These are phyloP conservation scores for Yamadazyma sp. DNA, from an alignment of 1,139 yeast genomes.

Conservation along the genomic window DNA sequence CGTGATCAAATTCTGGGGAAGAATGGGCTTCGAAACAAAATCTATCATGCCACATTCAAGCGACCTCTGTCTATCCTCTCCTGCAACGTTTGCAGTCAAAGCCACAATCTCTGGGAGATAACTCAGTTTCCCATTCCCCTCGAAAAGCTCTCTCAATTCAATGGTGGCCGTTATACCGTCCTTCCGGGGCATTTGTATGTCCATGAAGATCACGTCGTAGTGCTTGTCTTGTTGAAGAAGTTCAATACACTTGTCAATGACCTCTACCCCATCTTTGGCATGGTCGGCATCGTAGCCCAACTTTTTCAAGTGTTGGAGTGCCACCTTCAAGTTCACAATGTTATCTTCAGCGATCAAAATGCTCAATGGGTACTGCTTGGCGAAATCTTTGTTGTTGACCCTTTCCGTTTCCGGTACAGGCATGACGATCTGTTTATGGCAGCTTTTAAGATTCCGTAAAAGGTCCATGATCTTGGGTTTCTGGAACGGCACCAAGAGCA, in stretches of 20 bases:
- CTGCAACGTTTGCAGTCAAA: conserved; percentile 58
- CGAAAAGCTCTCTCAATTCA: conserved; percentile 28
- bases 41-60: conserved; percentile 56
- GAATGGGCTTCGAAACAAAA: conserved; percentile 54
- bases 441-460: conserved; percentile 38
- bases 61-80: conserved; percentile 52
- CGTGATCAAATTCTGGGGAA: conserved; percentile 45
- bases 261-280: conserved; percentile 57
- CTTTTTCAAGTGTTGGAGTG: conserved; percentile 50
- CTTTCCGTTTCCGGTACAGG: conserved; percentile 11
- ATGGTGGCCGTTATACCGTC: conserved; percentile 52
- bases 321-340: conserved; percentile 50
- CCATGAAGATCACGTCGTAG: conserved; percentile 55
- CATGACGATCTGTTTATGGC: not conserved
- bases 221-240: conserved; percentile 28
- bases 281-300: conserved; percentile 56
- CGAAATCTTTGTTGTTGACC: conserved; percentile 11
- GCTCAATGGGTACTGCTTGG: conserved; percentile 39
- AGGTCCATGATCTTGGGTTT: conserved; percentile 37
- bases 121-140: conserved; percentile 21
- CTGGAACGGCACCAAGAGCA: conserved; percentile 42
- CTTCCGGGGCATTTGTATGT: conserved; percentile 56
- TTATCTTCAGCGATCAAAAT: conserved; percentile 57
- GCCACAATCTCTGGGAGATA: conserved; percentile 50
- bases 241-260: conserved; percentile 36